A percentile compares a stretch with the other conserved stretches of the same genome.
Evolutionary conservation across 202 grass and related monocot species (phyloP).

Genomic region (Bolboschoenoplectus hybrid): DNA sequence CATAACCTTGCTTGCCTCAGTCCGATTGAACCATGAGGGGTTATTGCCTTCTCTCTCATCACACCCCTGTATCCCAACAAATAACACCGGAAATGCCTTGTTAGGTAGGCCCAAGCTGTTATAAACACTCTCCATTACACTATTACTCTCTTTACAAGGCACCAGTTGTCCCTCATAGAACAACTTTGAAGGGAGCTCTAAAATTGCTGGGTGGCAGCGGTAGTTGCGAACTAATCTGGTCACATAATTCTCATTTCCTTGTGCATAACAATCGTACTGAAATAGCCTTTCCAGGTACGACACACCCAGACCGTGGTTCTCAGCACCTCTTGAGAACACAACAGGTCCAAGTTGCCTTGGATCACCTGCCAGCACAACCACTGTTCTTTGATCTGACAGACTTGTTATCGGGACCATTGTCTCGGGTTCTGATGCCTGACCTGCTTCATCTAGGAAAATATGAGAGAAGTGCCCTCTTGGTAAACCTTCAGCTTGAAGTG

Average conservation of each 20-base stretch:
- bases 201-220: conserved; percentile 90
- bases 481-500: conserved; percentile 72
- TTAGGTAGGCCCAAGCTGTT: conserved; percentile 69
- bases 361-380: conserved; percentile 89
- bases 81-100: conserved; percentile 86
- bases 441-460: conserved; percentile 89
- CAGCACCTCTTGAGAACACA: conserved; percentile 67
- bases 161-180: conserved; percentile 74
- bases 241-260: conserved; percentile 62
- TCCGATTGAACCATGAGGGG: conserved; percentile 96
- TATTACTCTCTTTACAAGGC: conserved; percentile 58
- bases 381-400: conserved; percentile 66
- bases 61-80: conserved; percentile 89
- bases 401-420: conserved; percentile 70
- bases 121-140: conserved; percentile 47
- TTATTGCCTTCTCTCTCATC: conserved; percentile 96
- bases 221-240: conserved; percentile 84
- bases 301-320: conserved; percentile 62
- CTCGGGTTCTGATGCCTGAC: conserved; percentile 93
- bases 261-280: conserved; percentile 59
- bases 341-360: conserved; percentile 87
- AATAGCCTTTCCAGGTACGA: conserved; percentile 69
- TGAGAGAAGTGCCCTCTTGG: conserved; percentile 73
- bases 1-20: conserved; percentile 88
- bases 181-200: conserved; percentile 83